Base-by-base conservation (phyloP, 805 yeast genomes). In the Wickerhamiella qilinensis region DNA sequence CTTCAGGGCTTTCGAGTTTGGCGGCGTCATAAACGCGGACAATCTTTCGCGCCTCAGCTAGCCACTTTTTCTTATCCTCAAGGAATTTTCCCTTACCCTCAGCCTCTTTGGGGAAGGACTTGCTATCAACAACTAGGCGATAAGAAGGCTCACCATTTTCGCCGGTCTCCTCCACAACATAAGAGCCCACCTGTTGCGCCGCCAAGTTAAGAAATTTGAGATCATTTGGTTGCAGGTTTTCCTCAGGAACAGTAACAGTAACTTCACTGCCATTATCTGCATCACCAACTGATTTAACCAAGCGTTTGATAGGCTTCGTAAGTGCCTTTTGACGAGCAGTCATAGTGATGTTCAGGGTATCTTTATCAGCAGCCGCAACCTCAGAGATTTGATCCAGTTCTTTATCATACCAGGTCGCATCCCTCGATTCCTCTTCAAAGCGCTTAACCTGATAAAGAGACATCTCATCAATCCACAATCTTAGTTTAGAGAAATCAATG, bases 361-460 rank as follows among this genome's bases (percentile, higher is more conserved):
- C 58, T 84, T 71, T 56, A 69, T 77, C 57, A 65, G 72, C 48
- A 20, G 40, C 46, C 22, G 35, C 40, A 4, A 45, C 36, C 3
- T 21, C 22, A 9, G 53, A 38, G 11, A 58, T 38, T 6, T 42
- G 30, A 7, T 81, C 93, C 44, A 88, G 67, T 52, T 81, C 81
- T 51, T 77, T 70, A 58, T 84, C 84, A 59, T 84, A 83, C 95
- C 95, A 86, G 44, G 80, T 91, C 25, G 82, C 74, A 56, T 86
- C 95, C 39, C 83, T 71, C 8, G 59, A 64, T 44, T 79, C 82
- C 46, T 69, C 75, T 58, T 91, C 97, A 52, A 88, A 91, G 54
- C 80, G 77, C 56, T 78, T 81, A 46, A 75, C 62, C 57, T 91
- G 98, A 52, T 86, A 85, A 45, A 72, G 69, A 4, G 91, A 73